Percentiles rank a stretch among this genome's conserved stretches.
phyloP scores from a whole-genome alignment of 495 filamentous ascomycete species.

The Trichoderma reesei region DNA sequence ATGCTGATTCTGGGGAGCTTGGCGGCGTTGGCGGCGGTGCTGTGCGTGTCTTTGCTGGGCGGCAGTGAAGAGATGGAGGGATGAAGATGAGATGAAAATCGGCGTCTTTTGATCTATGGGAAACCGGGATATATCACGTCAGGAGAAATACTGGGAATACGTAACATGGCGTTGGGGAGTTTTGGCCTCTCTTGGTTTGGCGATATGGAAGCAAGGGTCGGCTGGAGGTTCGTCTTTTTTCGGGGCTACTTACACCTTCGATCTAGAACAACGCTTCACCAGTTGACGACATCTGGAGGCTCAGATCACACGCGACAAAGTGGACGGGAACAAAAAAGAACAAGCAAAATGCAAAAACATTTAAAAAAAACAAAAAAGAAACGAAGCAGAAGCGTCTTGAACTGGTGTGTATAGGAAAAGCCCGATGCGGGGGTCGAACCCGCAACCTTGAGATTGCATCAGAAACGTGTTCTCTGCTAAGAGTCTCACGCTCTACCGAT shows the following conservation, averaged over 20 bases:
- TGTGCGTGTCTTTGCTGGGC: constrained; percentile 35
- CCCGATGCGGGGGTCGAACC: constrained; percentile 35
- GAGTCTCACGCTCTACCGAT: constrained; percentile 80
- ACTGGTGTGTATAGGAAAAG: constrained; percentile 13
- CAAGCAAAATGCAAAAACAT: background rate
- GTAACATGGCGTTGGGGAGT: too few species aligned
- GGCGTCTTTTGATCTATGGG: too few species aligned
- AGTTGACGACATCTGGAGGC: too few species aligned
- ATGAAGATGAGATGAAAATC: background rate
- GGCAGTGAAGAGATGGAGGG: background rate
- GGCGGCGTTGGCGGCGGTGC: constrained; percentile 53
- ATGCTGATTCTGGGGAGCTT: constrained; percentile 57
- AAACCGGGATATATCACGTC: too few species aligned
- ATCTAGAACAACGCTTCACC: too few species aligned
- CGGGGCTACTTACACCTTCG: too few species aligned
- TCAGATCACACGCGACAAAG: too few species aligned
- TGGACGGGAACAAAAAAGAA: background rate
- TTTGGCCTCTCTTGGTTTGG: too few species aligned
- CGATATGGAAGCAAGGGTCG: too few species aligned
- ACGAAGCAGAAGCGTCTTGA: background rate
- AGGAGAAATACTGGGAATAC: too few species aligned
- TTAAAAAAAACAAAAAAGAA: background rate
- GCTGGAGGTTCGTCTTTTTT: too few species aligned
- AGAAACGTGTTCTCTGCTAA: constrained; percentile 38
- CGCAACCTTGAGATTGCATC: constrained; percentile 17